Conservation (phyloP, 2,329 filamentous ascomycete species). For the Curvularia verruculosa region DNA sequence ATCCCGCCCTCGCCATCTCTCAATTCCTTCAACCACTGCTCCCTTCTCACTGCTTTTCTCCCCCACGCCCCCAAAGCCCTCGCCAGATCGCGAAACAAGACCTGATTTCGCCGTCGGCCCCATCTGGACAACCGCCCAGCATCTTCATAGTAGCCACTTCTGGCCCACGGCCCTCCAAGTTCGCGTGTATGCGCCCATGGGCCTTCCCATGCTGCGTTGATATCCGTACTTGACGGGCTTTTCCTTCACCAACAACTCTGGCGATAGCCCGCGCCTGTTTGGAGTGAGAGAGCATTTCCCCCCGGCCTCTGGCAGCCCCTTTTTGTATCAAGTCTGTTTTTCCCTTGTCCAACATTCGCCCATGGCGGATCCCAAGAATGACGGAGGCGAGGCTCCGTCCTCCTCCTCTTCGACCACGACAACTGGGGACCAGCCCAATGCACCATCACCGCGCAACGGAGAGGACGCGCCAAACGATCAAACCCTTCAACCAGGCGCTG, state of each 20-base stretch:
- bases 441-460: slow-evolving; percentile 38
- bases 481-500: slow-evolving; percentile 25
- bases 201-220: slow-evolving; percentile 47
- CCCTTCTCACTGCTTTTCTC: slow-evolving; percentile 25
- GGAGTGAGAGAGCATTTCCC: slow-evolving; percentile 26
- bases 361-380: slow-evolving; percentile 48
- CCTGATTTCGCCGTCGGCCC: slow-evolving; percentile 26
- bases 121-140: slow-evolving; percentile 19
- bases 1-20: slow-evolving; percentile 27
- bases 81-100: slow-evolving; percentile 13
- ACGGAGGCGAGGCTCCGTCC: slow-evolving; percentile 43
- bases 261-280: slow-evolving; percentile 32
- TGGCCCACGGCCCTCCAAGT: slow-evolving; percentile 27
- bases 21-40: slow-evolving; percentile 35
- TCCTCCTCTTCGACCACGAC: slow-evolving; percentile 32
- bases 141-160: slow-evolving; percentile 20
- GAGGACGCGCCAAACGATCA: slow-evolving; percentile 37
- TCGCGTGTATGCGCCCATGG: slow-evolving; percentile 44
- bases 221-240: slow-evolving; percentile 40
- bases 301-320: slow-evolving; percentile 27
- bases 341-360: slow-evolving; percentile 29
- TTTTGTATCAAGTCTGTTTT: slow-evolving; percentile 22
- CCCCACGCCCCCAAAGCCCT: slow-evolving; percentile 23
- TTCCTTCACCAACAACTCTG: slow-evolving; percentile 34
- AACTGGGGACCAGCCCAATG: slow-evolving; percentile 38